phyloP scores from a whole-genome alignment of 257 asterid genomes.

The Galeopsis tetrahit region DNA sequence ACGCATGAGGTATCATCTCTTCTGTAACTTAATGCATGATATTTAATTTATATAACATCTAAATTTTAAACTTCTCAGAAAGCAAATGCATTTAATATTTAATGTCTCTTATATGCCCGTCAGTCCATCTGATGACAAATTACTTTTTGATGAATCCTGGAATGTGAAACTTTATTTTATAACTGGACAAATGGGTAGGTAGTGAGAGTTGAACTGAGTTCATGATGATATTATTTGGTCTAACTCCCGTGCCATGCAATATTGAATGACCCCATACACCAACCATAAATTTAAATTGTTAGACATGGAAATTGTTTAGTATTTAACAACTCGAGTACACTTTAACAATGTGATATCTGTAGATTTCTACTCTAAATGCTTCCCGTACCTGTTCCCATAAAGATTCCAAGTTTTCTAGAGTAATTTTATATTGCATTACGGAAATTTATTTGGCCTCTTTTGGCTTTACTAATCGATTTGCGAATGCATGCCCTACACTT shows the following conservation, averaged over 20 bases:
- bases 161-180: background rate
- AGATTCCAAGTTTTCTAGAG: background rate
- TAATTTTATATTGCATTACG: background rate
- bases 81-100: background rate
- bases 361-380: too few species aligned
- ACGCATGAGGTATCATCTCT: slow-evolving; percentile 9
- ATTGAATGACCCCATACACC: background rate
- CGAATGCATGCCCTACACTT: background rate
- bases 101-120: slow-evolving; percentile 1
- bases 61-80: background rate
- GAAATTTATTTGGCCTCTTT: background rate
- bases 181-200: background rate
- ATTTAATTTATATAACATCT: background rate
- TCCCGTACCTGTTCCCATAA: too few species aligned
- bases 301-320: background rate
- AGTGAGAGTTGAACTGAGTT: background rate
- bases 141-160: background rate
- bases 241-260: background rate
- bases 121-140: background rate
- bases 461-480: background rate
- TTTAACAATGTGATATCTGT: background rate
- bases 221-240: background rate
- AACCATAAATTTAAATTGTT: background rate
- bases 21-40: background rate
- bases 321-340: background rate